These are phyloP conservation scores for Vitis vinifera DNA, from an alignment of 164 flowering plant species.

Conservation along the genomic window DNA sequence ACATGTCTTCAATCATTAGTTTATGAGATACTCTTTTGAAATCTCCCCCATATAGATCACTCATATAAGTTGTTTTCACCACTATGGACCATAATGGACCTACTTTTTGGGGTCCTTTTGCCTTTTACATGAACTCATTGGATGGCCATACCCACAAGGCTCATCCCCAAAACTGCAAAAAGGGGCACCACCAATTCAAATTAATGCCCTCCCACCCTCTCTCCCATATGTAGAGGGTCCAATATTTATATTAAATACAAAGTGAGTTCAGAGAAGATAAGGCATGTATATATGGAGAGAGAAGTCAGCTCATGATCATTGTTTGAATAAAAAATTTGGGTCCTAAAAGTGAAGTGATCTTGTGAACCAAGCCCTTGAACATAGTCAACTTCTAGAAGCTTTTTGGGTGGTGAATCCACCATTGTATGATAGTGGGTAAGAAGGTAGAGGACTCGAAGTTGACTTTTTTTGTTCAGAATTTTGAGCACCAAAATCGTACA, in stretches of 20 bases:
- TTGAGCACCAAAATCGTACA: not conserved
- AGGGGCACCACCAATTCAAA: no score
- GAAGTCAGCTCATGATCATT: conserved; percentile 3
- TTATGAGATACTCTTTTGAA: no score
- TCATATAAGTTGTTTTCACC: no score
- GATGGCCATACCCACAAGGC: no score
- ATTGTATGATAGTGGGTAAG: not conserved
- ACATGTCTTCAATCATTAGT: no score
- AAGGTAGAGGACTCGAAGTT: not conserved
- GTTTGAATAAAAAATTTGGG: not conserved
- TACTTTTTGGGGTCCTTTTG: no score
- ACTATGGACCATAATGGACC: no score
- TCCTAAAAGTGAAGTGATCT: not conserved
- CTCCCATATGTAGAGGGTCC: no score
- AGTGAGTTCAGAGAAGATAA: not conserved
- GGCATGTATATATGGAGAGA: not conserved
- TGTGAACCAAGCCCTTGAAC: not conserved
- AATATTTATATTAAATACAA: not conserved
- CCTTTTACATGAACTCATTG: no score
- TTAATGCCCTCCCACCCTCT: no score
- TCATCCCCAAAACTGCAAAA: no score
- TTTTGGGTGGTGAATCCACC: conserved; percentile 6
- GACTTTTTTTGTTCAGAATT: not conserved
- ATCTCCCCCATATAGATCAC: no score
- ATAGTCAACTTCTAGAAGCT: conserved; percentile 7